Conservation (phyloP, 2,329 filamentous ascomycete species). For the Pestalotiopsis sp. region DNA sequence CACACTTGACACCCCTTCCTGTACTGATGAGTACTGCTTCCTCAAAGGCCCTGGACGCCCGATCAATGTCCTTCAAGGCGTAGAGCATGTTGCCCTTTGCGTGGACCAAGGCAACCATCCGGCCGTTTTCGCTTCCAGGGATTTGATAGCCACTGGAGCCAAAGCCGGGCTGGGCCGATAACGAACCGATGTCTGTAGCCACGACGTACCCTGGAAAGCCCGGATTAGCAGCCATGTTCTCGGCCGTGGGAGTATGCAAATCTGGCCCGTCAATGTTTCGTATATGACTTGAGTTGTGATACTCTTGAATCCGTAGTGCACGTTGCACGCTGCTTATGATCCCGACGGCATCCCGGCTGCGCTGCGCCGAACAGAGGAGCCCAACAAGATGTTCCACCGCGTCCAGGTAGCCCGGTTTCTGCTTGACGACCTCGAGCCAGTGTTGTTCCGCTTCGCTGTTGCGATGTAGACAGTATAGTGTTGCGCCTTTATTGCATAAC, state of each 20-base stretch:
- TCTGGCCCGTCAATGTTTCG: slow-evolving; percentile 5
- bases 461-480: slow-evolving; percentile 80
- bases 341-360: slow-evolving; percentile 81
- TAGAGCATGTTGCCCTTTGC: slow-evolving; percentile 99
- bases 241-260: not conserved
- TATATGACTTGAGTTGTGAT: slow-evolving; percentile 21
- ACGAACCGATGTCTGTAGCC: not conserved
- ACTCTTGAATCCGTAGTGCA: slow-evolving; percentile 59
- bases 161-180: slow-evolving; percentile 48
- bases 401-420: slow-evolving; percentile 88
- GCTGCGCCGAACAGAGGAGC: slow-evolving; percentile 78
- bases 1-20: slow-evolving; percentile 69
- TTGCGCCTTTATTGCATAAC: slow-evolving; percentile 89
- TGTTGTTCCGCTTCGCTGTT: slow-evolving; percentile 82
- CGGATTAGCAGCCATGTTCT: not conserved
- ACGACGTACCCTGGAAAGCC: not conserved
- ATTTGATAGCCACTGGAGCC: slow-evolving; percentile 84
- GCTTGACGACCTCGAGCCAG: slow-evolving; percentile 83
- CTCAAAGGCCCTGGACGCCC: slow-evolving; percentile 87
- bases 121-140: slow-evolving; percentile 83
- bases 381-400: slow-evolving; percentile 93
- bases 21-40: slow-evolving; percentile 90
- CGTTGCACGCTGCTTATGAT: slow-evolving; percentile 86
- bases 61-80: slow-evolving; percentile 77
- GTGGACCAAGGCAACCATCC: slow-evolving; percentile 91